phyloP scores from a whole-genome alignment of 768 basidiomycete genomes.

The Hysterangium stoloniferum region DNA sequence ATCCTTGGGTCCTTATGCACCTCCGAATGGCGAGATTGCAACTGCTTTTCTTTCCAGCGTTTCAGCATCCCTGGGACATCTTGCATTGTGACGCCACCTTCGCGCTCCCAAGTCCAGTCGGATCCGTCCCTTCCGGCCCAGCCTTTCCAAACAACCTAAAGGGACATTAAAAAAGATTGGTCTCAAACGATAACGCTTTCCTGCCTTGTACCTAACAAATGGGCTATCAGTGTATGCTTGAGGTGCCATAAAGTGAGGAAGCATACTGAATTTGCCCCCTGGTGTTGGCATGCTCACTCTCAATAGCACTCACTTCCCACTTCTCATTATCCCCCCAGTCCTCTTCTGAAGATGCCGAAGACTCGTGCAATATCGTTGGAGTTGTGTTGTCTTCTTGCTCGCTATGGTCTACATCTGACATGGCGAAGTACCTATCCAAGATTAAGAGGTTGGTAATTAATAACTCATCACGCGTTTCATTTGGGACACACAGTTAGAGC shows the following conservation, averaged over 20 bases:
- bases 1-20: not conserved
- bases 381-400: too few relatives aligned
- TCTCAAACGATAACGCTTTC: not conserved
- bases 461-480: too few relatives aligned
- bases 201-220: not conserved
- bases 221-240: not conserved
- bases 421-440: too few relatives aligned
- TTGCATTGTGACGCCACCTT: slow-evolving; percentile 5
- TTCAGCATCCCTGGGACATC: not conserved
- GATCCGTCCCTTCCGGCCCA: slow-evolving; percentile 5
- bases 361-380: too few relatives aligned
- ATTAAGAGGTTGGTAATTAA: too few relatives aligned
- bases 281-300: not conserved
- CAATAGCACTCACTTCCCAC: slow-evolving; percentile 2
- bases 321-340: not conserved
- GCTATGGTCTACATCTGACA: too few relatives aligned
- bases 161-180: not conserved
- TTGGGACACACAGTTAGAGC: too few relatives aligned
- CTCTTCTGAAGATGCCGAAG: slow-evolving; percentile 4
- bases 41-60: not conserved
- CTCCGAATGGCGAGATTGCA: not conserved
- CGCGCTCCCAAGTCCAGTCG: slow-evolving; percentile 7
- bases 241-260: not conserved
- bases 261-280: not conserved
- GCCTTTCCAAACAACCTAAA: slow-evolving; percentile 4